Conservation (phyloP, 1,284 basidiomycete genomes). For the Malassezia sympodialis region DNA sequence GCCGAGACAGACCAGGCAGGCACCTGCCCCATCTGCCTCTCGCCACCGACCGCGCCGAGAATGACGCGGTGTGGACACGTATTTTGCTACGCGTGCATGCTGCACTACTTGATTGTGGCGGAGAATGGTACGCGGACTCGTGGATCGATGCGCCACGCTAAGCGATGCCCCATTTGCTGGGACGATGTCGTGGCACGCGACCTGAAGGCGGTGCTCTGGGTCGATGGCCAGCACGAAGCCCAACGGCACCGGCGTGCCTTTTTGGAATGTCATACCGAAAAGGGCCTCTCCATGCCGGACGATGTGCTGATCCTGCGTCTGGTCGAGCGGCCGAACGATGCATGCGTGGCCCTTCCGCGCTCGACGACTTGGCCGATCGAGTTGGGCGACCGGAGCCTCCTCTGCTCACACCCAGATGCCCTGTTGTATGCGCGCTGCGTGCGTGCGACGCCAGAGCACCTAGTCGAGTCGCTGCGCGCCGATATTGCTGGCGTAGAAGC, state of each 20-base stretch:
- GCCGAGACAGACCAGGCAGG: not conserved
- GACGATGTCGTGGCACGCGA: slow-evolving; percentile 83
- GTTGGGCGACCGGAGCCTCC: not conserved
- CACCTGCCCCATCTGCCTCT: slow-evolving; percentile 85
- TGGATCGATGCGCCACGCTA: slow-evolving; percentile 7
- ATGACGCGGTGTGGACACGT: slow-evolving; percentile 98
- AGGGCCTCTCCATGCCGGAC: not conserved
- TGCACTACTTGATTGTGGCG: slow-evolving; percentile 63
- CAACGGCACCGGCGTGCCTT: slow-evolving; percentile 21
- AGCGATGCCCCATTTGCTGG: slow-evolving; percentile 79
- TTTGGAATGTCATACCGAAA: slow-evolving; percentile 33
- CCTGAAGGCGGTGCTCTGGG: slow-evolving; percentile 73
- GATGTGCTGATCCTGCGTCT: slow-evolving; percentile 66
- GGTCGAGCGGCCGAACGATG: slow-evolving; percentile 83
- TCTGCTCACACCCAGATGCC: slow-evolving; percentile 65
- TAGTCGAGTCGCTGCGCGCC: slow-evolving; percentile 61
- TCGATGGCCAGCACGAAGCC: slow-evolving; percentile 38
- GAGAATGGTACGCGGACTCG: slow-evolving; percentile 12
- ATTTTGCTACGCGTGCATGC: slow-evolving; percentile 46
- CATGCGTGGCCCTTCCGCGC: slow-evolving; percentile 84
- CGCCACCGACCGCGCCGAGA: slow-evolving; percentile 75
- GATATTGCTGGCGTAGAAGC: slow-evolving; percentile 65
- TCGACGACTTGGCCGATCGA: slow-evolving; percentile 71
- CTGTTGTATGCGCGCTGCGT: slow-evolving; percentile 83
- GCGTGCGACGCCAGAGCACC: slow-evolving; percentile 72